Evolutionary conservation across 495 filamentous ascomycete species (phyloP), one percentile per base, ranked within the genome.

Genomic region (Podospora fimiseda): DNA sequence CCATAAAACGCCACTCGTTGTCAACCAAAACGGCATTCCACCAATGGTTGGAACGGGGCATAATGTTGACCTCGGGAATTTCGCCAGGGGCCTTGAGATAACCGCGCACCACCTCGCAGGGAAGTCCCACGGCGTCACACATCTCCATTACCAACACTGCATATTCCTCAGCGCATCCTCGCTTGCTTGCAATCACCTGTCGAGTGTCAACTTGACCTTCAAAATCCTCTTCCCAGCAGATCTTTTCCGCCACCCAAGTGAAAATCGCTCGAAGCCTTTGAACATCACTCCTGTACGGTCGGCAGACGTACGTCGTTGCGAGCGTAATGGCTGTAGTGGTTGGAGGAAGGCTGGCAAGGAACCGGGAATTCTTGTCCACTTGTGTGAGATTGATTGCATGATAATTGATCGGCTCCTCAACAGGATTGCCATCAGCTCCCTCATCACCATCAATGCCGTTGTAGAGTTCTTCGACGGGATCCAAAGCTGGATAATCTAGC

Each of bases 11-110:
- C 93, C 93, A 99, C 68, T 95, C 89, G 14, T 87, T 85, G 61
- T 99, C 94, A 9, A 95, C 84, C 36, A 95, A 70, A 2, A 99
- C 90, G 1, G 89, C 85, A 61, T 99, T 99, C 93, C 93, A 99
- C 87, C 89, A 96, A 74, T 99, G 93, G 59, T 99, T 99, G 7
- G 92, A 80, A 33, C 85, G 82, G 24, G 82, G 84, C 50, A 87
- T 81, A 13, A 85, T 79, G 43, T 84, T 85, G 20, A 88, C 69
- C 30, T 96, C 91, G 14, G 89, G 76, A 2, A 81, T 67, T 58
- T 96, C 92, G 1, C 92, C 93, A 0, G 94, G 94, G 9, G 80
- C 71, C 64, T 97, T 99, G 24, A 99, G 82, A 60, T 88, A 96
- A 6, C 93, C 93, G 50, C 82, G 78, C 40, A 97, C 81, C 7